phyloP scores from a whole-genome alignment of 495 filamentous ascomycete genomes.

The Rhypophila decipiens region DNA sequence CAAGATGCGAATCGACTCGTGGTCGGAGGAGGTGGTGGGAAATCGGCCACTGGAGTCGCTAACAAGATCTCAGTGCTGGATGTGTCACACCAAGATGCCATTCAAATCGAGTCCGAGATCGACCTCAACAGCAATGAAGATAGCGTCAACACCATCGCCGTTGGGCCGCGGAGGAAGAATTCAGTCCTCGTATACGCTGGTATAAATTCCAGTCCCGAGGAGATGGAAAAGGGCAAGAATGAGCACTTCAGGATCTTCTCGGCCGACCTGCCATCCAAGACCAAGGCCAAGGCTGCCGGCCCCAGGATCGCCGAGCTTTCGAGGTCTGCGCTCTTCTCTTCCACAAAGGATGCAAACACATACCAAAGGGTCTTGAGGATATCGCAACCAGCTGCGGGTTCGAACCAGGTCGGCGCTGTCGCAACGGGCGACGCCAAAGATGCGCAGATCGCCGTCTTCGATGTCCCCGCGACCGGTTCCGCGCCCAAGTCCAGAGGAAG shows the following conservation, averaged over 20 bases:
- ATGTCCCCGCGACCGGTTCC: constrained; percentile 50
- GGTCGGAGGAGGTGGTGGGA: constrained; percentile 88
- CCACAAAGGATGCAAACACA: constrained; percentile 51
- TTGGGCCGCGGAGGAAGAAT: constrained; percentile 49
- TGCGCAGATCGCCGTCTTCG: constrained; percentile 72
- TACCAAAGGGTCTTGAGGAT: constrained; percentile 77
- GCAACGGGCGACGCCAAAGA: constrained; percentile 67
- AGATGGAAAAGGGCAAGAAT: constrained; percentile 72
- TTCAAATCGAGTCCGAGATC: constrained; percentile 64
- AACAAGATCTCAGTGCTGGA: constrained; percentile 85
- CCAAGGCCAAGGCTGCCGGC: constrained; percentile 24
- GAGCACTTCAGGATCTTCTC: constrained; percentile 80
- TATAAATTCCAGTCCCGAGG: constrained; percentile 72
- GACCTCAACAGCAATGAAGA: constrained; percentile 85
- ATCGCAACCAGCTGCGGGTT: constrained; percentile 46
- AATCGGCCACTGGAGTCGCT: constrained; percentile 74
- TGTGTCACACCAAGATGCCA: constrained; percentile 50
- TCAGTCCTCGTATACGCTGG: constrained; percentile 67
- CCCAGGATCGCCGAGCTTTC: constrained; percentile 50
- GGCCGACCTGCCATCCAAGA: constrained; percentile 45
- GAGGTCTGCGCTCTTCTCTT: constrained; percentile 57
- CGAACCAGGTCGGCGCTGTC: constrained; percentile 61
- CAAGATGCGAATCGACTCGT: constrained; percentile 66
- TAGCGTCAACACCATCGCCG: constrained; percentile 76
- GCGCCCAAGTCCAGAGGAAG: constrained; percentile 58